phyloP scores from a whole-genome alignment of 2,329 filamentous ascomycete genomes.

The Ophiostoma ips region DNA sequence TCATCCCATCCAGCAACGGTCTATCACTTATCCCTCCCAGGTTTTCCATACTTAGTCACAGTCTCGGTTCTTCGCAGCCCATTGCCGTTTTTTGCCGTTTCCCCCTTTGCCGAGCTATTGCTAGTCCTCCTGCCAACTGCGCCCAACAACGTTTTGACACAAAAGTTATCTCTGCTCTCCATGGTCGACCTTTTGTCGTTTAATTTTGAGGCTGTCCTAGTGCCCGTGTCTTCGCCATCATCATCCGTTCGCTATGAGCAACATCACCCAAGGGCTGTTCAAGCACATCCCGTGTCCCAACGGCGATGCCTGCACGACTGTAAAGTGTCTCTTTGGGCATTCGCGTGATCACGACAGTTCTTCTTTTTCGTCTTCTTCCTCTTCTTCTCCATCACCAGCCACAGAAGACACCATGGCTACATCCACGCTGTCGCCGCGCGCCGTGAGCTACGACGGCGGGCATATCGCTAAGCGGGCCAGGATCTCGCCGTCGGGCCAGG shows the following conservation, averaged over 20 bases:
- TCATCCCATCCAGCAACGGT: not conserved
- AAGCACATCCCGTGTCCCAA: constrained; percentile 16
- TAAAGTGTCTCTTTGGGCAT: constrained; percentile 16
- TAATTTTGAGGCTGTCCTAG: too few relatives aligned
- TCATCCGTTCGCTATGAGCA: constrained; percentile 4
- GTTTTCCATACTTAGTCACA: not conserved
- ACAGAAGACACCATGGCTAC: not conserved
- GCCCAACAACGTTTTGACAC: too few relatives aligned
- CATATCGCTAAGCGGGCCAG: not conserved
- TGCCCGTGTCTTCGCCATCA: not conserved
- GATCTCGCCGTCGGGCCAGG: not conserved
- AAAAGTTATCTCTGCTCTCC: too few relatives aligned
- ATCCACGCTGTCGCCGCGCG: not conserved
- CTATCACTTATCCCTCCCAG: not conserved
- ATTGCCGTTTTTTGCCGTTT: too few relatives aligned
- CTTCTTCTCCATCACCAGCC: not conserved
- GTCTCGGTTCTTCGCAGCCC: not conserved
- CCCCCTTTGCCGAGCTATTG: too few relatives aligned
- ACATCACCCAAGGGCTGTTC: constrained; percentile 9
- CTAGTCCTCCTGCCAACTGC: too few relatives aligned
- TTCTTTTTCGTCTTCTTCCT: too few relatives aligned
- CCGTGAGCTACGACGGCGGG: not conserved
- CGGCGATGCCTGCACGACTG: constrained; percentile 13
- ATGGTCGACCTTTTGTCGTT: too few relatives aligned
- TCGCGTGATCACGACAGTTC: not conserved